phyloP scores from a whole-genome alignment of 225 moss, liverwort and hornwort species.

The Straminergon stramineum region DNA sequence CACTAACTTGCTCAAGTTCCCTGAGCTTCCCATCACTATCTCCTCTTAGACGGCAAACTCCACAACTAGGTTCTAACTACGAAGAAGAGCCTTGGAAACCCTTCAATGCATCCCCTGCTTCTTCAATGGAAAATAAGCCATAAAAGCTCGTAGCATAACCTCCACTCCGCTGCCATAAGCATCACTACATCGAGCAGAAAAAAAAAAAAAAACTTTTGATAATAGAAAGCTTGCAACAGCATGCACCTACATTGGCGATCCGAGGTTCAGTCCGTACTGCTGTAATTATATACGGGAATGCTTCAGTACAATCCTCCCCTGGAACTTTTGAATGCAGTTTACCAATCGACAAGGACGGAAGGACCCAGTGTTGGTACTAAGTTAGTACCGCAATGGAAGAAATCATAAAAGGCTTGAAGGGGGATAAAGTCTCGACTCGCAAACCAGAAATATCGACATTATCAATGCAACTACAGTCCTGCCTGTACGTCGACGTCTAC shows the following conservation, averaged over 20 bases:
- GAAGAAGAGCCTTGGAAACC: neutral
- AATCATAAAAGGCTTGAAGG: neutral
- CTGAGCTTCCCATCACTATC: constrained; percentile 14
- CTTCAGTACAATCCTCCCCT: neutral
- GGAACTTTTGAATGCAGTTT: neutral
- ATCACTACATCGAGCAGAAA: neutral
- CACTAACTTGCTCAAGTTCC: constrained; percentile 21
- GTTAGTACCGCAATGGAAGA: neutral
- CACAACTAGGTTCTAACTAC: neutral
- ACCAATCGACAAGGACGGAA: neutral
- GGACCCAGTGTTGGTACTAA: neutral
- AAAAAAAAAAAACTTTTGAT: neutral
- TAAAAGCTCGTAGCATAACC: neutral
- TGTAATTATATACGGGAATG: neutral
- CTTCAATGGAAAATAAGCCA: neutral
- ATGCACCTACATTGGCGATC: neutral
- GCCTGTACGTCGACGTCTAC: neutral
- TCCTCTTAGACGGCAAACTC: neutral
- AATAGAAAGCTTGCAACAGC: neutral
- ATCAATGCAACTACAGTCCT: neutral
- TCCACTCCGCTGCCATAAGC: neutral
- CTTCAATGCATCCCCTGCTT: neutral
- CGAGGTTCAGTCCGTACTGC: neutral
- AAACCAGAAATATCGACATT: neutral
- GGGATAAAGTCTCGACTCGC: neutral